Evolutionary conservation across 352 stramenopile genomes (phyloP).

Genomic region (Phytophthora pisi): DNA sequence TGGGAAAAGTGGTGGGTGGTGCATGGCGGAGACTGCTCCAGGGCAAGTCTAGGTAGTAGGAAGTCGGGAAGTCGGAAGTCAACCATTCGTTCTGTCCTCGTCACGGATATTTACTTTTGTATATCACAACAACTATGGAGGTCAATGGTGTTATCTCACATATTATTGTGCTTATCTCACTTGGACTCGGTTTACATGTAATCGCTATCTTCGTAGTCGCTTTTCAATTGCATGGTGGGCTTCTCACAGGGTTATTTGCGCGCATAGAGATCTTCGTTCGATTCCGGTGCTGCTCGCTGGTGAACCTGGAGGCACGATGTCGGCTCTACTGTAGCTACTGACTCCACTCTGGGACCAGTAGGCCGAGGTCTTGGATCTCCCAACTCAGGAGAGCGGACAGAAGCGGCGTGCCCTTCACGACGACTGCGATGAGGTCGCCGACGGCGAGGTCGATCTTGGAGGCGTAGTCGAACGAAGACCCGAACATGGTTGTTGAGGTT

Average conservation of each 20-base stretch:
- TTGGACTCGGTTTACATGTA: too few relatives aligned
- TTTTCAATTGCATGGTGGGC: too few relatives aligned
- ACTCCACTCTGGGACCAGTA: constrained; percentile 21
- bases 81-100: too few relatives aligned
- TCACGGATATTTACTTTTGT: too few relatives aligned
- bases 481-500: neutral
- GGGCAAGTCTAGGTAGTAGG: too few relatives aligned
- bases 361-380: constrained; percentile 15
- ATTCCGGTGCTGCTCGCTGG: neutral
- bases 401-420: constrained; percentile 1
- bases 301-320: neutral
- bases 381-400: constrained; percentile 12
- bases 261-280: neutral
- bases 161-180: too few relatives aligned
- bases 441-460: constrained; percentile 10
- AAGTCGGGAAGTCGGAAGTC: too few relatives aligned
- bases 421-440: neutral
- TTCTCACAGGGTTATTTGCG: neutral
- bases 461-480: constrained; percentile 3
- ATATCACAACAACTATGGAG: too few relatives aligned
- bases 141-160: too few relatives aligned
- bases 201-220: too few relatives aligned
- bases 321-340: neutral
- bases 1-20: too few relatives aligned
- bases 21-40: too few relatives aligned